Evolutionary conservation across 163 green algal genomes (phyloP).

Genomic region (Smithsoniella earleae): DNA sequence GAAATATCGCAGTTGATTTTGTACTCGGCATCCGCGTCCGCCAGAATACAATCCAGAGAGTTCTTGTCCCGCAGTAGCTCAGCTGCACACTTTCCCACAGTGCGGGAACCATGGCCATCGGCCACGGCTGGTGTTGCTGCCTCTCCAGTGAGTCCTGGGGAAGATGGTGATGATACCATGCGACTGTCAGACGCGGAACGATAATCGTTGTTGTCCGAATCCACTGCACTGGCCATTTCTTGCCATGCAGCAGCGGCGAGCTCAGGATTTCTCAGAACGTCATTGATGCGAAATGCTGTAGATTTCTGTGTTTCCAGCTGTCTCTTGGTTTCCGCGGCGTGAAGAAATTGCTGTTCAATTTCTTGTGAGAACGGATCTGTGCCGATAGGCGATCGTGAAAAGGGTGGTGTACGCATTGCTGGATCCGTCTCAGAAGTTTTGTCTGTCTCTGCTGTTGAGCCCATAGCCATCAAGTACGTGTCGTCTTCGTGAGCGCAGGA

Average conservation of each 20-base stretch:
- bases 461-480: no score
- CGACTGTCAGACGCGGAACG: no score
- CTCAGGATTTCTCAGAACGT: slow-evolving; percentile 18
- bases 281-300: not conserved
- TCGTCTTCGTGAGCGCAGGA: no score
- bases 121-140: not conserved
- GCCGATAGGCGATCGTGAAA: no score
- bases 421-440: no score
- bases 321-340: not conserved
- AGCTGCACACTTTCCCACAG: not conserved
- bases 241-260: slow-evolving; percentile 13
- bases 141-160: no score
- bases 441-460: no score
- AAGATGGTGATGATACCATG: no score
- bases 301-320: not conserved
- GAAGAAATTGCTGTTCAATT: not conserved
- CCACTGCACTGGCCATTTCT: slow-evolving; percentile 11
- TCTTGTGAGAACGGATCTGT: not conserved
- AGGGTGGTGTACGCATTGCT: no score
- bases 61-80: not conserved
- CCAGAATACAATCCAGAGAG: not conserved
- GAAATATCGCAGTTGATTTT: slow-evolving; percentile 27
- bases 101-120: not conserved
- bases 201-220: not conserved
- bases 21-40: slow-evolving; percentile 21